A percentile compares a stretch with the other conserved stretches of the same genome.
Conservation (phyloP, 2,329 filamentous ascomycete species). For the Aspergillus clavatus region DNA sequence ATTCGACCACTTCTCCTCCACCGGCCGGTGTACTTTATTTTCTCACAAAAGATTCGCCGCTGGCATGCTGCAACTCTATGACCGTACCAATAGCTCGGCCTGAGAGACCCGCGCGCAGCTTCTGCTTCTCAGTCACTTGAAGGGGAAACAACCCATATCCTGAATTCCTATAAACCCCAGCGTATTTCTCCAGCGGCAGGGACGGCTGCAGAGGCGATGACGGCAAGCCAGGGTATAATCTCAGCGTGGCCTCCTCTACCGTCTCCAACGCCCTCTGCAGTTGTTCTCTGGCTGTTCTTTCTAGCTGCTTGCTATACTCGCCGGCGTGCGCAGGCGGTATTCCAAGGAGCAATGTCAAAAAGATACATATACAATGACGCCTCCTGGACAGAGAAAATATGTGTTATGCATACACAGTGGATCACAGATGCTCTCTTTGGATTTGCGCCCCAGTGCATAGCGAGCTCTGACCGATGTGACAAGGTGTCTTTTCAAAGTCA, state of each 20-base stretch:
- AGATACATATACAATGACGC: slow-evolving; percentile 14
- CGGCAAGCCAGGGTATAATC: slow-evolving; percentile 12
- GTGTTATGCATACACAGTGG: slow-evolving; percentile 22
- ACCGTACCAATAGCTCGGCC: slow-evolving; percentile 8
- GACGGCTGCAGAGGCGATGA: slow-evolving; percentile 6
- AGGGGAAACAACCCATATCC: slow-evolving; percentile 7
- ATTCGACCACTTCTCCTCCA: background rate
- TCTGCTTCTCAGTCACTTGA: background rate
- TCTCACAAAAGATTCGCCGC: slow-evolving; percentile 18
- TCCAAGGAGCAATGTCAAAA: slow-evolving; percentile 13
- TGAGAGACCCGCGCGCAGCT: slow-evolving; percentile 8
- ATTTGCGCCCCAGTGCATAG: slow-evolving; percentile 7
- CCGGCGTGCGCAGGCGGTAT: slow-evolving; percentile 6
- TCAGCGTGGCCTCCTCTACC: slow-evolving; percentile 2
- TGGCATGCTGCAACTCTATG: slow-evolving; percentile 13
- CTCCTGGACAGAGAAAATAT: slow-evolving; percentile 17
- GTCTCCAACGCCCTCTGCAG: background rate
- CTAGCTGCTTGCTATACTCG: slow-evolving; percentile 3
- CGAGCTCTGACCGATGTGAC: slow-evolving; percentile 29
- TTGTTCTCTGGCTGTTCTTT: background rate
- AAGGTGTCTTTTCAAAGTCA: slow-evolving; percentile 33
- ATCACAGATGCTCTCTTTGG: slow-evolving; percentile 21
- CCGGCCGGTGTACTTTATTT: slow-evolving; percentile 3
- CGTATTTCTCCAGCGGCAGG: slow-evolving; percentile 12
- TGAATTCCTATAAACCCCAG: slow-evolving; percentile 14